These are phyloP conservation scores for Zychaea mexicana DNA, from an alignment of 371 early-diverging fungal genomes.

Conservation along the genomic window DNA sequence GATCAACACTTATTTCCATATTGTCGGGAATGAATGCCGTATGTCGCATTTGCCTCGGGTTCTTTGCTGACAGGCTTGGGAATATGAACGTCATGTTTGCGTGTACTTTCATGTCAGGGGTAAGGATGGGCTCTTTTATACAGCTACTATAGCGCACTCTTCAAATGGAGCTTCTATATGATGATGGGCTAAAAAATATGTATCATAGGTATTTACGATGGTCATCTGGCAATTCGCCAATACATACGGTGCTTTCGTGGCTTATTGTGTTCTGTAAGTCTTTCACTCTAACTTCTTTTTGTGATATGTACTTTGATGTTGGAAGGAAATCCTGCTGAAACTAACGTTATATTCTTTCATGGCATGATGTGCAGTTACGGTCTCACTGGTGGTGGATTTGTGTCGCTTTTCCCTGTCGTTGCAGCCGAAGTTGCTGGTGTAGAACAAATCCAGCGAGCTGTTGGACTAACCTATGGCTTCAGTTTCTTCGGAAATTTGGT, in stretches of 20 bases:
- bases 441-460: conserved; percentile 40
- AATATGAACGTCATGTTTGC: conserved; percentile 24
- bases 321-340: too few species aligned
- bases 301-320: too few species aligned
- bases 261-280: conserved; percentile 30
- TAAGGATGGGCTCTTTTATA: too few species aligned
- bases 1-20: conserved; percentile 18
- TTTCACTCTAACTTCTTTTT: background rate
- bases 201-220: conserved; percentile 4
- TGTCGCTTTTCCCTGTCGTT: conserved; percentile 48
- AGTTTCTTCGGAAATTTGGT: conserved; percentile 44
- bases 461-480: conserved; percentile 42
- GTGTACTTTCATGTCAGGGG: conserved; percentile 11
- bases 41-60: conserved; percentile 35
- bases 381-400: conserved; percentile 55
- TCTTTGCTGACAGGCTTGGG: conserved; percentile 21
- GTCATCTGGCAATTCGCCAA: conserved; percentile 5
- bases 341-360: background rate
- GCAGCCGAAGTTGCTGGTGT: conserved; percentile 51
- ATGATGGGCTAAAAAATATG: background rate
- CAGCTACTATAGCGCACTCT: conserved; percentile 3
- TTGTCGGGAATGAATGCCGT: conserved; percentile 29
- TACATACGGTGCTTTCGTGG: conserved; percentile 42
- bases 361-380: conserved; percentile 31
- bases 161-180: too few species aligned